Evolutionary conservation across 371 early-diverging fungal species (phyloP), one percentile per base, ranked within the genome.

Genomic region (Apophysomyces variabilis): DNA sequence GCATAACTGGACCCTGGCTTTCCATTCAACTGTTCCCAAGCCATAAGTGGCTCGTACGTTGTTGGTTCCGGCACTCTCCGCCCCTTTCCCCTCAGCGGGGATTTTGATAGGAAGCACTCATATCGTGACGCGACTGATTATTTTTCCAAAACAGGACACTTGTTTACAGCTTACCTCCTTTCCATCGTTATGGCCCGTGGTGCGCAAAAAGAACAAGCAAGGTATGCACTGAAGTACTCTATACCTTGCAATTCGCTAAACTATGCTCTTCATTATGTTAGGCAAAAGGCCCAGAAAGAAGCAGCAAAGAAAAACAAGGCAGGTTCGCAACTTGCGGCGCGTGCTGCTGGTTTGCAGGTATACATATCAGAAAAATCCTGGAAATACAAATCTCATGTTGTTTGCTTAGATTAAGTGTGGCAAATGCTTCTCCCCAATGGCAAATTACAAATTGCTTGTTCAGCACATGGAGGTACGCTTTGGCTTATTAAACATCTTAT

Each of bases 251-350:
- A 26, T 26, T 26, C 3, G 32, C 32, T 26, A 3, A 26, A 26
- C 32, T 26, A 26, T 26, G 32, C 32, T 26, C 32, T 26, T 26
- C 32, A 26, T 26, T 26, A 26, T 26, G 32, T 26, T 26, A 79
- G 86, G 58, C 76, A 73, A 38, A 83, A 84, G 61, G 92, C 93
- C 3, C 73, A 91, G 74, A 88, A 83, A 50, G 93, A 87, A n/a
- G 94, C 95, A 0, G 54, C 54, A 18, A 50, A 41, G 43, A 60
- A 60, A 39, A 60, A 41, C 60, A 60, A 60, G 45, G 11, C 18
- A 16, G 45, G 43, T 8, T 26, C 43, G 41, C 60, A 60, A 8
- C 60, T 60, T 41, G 45, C 60, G 60, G 60, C 60, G 60, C 84
- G 89, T 64, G 83, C 82, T n/a, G 86, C 84, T 45, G 89, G 89